Evolutionary conservation across 2,329 filamentous ascomycete species (phyloP), one percentile per base, ranked within the genome.

Genomic region (Exophiala oligosperma): DNA sequence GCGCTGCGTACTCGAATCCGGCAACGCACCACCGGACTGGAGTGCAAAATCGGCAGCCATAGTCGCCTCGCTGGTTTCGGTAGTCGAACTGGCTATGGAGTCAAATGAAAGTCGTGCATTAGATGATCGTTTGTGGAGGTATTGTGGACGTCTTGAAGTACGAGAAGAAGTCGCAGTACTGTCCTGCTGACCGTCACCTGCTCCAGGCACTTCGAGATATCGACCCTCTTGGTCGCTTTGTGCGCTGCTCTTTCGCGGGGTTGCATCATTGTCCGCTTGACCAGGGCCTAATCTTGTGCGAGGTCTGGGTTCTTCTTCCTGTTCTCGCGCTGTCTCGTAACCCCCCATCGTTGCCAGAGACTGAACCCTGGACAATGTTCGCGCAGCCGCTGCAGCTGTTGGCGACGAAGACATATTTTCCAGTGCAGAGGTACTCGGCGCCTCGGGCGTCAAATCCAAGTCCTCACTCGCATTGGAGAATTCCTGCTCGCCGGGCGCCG

Each of bases 1-100:
- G 55, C 74, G 79, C 38, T 80, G 56, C 24, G 56, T 48, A n/a
- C 60, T 64, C 14, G 57, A 60, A 41, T 66, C 66, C 1, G 90
- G 85, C 3, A 84, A 78, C 11, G 90, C 89, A 26, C 91, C 90
- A 17, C 90, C 91, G 1, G 90, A 90, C 68, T 95, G 90, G 37
- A 95, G 77, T 24, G 90, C 89, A 73, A 88, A 94, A 71, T 96
- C 92, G 7, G 86, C 85, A 5, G 88, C 88, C 17, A 91, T 77
- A 4, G 89, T 92, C 3, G 81, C 82, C 64, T 95, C 91, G 68
- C 87, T 93, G 7, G 77, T 79, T 61, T 90, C 87, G 37, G 79
- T 82, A 44, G 81, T 84, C 24, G 72, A 75, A 52, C 80, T 81
- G 5, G 79, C 77, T 44, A 79, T 69, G 0, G 83, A 85, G 2